Conservation (phyloP, 2,329 filamentous ascomycete genomes). For the Nannizziopsis arthrosporioides region DNA sequence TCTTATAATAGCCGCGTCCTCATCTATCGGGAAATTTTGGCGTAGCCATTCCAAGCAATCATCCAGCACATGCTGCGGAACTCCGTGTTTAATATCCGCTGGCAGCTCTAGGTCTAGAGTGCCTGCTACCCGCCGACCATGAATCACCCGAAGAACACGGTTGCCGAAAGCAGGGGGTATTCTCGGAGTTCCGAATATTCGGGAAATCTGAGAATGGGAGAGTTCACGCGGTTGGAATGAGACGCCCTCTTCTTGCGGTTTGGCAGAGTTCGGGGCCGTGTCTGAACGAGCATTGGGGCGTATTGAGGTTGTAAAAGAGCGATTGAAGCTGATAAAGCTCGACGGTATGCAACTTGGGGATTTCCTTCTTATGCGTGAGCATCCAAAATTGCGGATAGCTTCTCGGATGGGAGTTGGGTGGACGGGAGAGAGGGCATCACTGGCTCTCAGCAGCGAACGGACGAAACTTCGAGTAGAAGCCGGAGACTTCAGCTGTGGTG, state of each 20-base stretch:
- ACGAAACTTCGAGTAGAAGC: neutral
- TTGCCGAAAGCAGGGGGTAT: conserved; percentile 27
- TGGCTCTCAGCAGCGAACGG: neutral
- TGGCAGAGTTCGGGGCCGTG: conserved; percentile 3
- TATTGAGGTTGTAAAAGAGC: conserved; percentile 9
- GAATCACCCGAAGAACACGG: conserved; percentile 30
- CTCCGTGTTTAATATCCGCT: conserved; percentile 26
- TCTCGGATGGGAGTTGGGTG: neutral
- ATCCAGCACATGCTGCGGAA: conserved; percentile 26
- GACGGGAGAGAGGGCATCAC: neutral
- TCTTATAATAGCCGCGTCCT: conserved; percentile 38
- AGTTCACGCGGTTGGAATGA: conserved; percentile 23
- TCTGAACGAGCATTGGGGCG: neutral
- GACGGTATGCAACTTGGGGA: neutral
- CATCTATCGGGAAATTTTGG: conserved; percentile 33
- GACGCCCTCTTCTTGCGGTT: conserved; percentile 21
- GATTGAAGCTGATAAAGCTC: neutral
- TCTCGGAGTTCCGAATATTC: conserved; percentile 26
- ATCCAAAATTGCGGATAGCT: neutral
- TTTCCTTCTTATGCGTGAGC: neutral
- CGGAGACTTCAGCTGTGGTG: conserved; percentile 14
- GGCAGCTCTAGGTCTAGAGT: conserved; percentile 37
- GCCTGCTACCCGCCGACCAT: conserved; percentile 34
- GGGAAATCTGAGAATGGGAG: conserved; percentile 16
- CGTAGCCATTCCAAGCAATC: conserved; percentile 34